phyloP scores from a whole-genome alignment of 2,329 filamentous ascomycete species.

The Fonsecaea monophora region DNA sequence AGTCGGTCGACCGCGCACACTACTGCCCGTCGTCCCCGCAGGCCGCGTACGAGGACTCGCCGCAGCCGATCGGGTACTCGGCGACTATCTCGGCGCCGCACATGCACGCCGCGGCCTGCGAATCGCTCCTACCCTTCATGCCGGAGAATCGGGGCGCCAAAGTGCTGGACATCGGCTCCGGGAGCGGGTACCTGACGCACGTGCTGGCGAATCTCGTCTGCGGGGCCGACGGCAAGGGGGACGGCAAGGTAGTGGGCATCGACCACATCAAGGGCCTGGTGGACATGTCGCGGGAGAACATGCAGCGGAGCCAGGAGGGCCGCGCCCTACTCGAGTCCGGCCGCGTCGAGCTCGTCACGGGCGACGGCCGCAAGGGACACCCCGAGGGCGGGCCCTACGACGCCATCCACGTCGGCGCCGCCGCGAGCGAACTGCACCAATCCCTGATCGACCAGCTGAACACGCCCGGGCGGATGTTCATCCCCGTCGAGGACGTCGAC shows the following conservation, averaged over 20 bases:
- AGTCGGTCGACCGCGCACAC: conserved; percentile 85
- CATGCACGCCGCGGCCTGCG: conserved; percentile 72
- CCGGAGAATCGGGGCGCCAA: conserved; percentile 57
- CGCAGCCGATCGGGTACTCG: conserved; percentile 69
- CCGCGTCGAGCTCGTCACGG: conserved; percentile 73
- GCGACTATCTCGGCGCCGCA: conserved; percentile 77
- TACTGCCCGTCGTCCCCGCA: conserved; percentile 57
- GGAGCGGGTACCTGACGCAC: conserved; percentile 85
- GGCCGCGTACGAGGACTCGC: conserved; percentile 74
- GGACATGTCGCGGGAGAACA: conserved; percentile 69
- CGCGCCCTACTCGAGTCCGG: conserved; percentile 66
- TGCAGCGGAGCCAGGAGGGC: conserved; percentile 68
- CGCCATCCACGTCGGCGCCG: conserved; percentile 93
- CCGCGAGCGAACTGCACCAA: conserved; percentile 74
- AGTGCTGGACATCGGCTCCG: conserved; percentile 76
- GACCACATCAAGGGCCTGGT: conserved; percentile 74
- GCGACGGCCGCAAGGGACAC: conserved; percentile 75
- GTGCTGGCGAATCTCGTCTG: conserved; percentile 78
- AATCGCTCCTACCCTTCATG: conserved; percentile 66
- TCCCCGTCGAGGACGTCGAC: conserved; percentile 62
- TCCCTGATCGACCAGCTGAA: conserved; percentile 78
- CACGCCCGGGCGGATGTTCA: conserved; percentile 74
- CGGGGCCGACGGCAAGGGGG: conserved; percentile 47
- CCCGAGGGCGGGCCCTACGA: conserved; percentile 72
- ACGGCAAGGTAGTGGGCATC: conserved; percentile 69